Base-by-base conservation (phyloP, 805 yeast genomes). In the Candida quercuum region DNA sequence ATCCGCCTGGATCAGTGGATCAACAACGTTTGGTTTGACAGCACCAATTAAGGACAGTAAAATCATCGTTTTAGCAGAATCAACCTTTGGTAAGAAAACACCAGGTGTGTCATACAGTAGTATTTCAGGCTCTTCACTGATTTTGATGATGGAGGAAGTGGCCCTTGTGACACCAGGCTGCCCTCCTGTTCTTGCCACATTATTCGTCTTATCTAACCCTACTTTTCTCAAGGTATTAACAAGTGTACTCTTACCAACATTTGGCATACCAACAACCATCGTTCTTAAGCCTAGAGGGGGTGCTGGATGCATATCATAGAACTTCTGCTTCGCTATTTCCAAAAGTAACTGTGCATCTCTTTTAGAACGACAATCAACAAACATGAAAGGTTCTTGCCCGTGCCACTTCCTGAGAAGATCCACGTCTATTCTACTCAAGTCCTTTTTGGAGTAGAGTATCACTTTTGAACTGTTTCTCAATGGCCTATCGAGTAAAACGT, bases 181-280 rank as follows among this genome's bases (percentile, higher is more conserved):
- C 10, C 83, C 81, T 1, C 96, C 96, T 0, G 95, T 86, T 36
- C 63, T 63, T 0, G 96, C 96, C 1, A 86, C 97, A 50, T 83
- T 84, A 38, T 67, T 64, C 36, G 36, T 38, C 39, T 37, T 43
- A 37, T 46, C 39, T 21, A 52, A 33, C 9, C 54, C 55, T 15
- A 45, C 53, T 7, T 62, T 63, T 41, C 96, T 62, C 35, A 89
- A 61, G 0, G 81, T 68, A 52, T 93, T 93, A 20, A 89, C 81
- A 33, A 93, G 57, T 0, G 96, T 83, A 11, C 95, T 84, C 59
- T 93, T 93, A 0, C 99, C 99, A n/a, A 88, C 95, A 56, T 93
- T 93, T 1, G 99, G 99, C 93, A 93, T 85, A 0, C 99, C 99
- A 6, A 82, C 79, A 32, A 91, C 75, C 67, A 89, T 67, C 40